Conservation (phyloP, 257 asterid genomes). For the Oldenlandia corymbosa region DNA sequence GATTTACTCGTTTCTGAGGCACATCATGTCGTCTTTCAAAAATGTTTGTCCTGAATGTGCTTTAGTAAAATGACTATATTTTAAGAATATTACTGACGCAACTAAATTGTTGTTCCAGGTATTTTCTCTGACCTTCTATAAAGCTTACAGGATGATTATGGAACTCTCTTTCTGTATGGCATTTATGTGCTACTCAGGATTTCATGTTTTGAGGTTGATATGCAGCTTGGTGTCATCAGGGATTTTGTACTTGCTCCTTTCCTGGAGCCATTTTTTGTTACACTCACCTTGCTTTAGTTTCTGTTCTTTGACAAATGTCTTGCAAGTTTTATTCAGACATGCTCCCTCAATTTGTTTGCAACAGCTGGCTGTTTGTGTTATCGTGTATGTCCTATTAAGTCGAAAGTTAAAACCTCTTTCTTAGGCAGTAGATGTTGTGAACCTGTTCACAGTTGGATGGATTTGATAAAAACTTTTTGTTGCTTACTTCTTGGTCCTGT, state of each 20-base stretch:
- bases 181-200: constrained; percentile 64
- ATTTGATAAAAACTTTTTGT: too few species aligned
- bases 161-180: constrained; percentile 51
- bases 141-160: constrained; percentile 82
- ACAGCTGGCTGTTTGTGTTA: too few species aligned
- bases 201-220: constrained; percentile 42
- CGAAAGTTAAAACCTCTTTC: too few species aligned
- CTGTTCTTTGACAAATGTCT: not conserved
- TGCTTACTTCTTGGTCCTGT: not conserved
- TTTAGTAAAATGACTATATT: not conserved
- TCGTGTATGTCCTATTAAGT: too few species aligned
- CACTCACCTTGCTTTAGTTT: not conserved
- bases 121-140: constrained; percentile 96
- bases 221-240: constrained; percentile 27
- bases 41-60: not conserved
- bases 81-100: constrained; percentile 36
- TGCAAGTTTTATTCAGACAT: not conserved
- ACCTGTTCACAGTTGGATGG: too few species aligned
- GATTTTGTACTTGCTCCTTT: constrained; percentile 18
- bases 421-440: too few species aligned
- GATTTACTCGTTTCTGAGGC: not conserved
- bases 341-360: not conserved
- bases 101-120: constrained; percentile 87
- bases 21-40: not conserved
- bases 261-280: constrained; percentile 2